A percentile compares a stretch with the other conserved stretches of the same genome.
These are phyloP conservation scores for Sordaria brevicollis DNA, from an alignment of 495 filamentous ascomycete species.

Conservation along the genomic window DNA sequence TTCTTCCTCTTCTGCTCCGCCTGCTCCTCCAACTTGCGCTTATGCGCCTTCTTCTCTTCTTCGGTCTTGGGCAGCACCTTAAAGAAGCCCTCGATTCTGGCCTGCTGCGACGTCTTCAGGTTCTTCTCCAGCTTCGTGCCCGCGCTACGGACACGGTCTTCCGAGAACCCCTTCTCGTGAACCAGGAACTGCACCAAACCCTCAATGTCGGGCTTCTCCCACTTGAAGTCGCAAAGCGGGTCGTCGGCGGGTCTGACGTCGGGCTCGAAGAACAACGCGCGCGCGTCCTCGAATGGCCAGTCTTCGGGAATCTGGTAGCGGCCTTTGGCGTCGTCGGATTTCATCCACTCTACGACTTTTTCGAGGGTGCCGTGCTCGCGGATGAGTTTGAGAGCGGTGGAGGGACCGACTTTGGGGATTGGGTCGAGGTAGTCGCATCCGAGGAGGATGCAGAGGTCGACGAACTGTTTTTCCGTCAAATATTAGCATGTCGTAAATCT, in stretches of 20 bases:
- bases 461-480: too few relatives aligned
- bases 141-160: constrained; percentile 76
- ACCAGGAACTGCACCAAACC: constrained; percentile 83
- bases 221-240: constrained; percentile 90
- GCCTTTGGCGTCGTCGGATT: constrained; percentile 55
- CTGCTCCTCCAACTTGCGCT: constrained; percentile 90
- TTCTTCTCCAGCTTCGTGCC: constrained; percentile 74
- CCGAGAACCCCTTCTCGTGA: constrained; percentile 89
- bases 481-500: neutral
- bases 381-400: constrained; percentile 85
- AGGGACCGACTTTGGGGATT: constrained; percentile 85
- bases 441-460: constrained; percentile 94
- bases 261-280: constrained; percentile 80
- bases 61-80: constrained; percentile 84
- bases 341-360: constrained; percentile 67
- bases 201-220: constrained; percentile 86
- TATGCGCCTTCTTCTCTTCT: constrained; percentile 67
- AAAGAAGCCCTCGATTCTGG: constrained; percentile 94
- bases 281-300: constrained; percentile 89
- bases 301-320: constrained; percentile 80
- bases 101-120: constrained; percentile 79
- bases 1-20: constrained; percentile 85
- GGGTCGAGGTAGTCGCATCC: constrained; percentile 97
- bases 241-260: constrained; percentile 81
- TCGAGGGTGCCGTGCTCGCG: constrained; percentile 81